A percentile compares a stretch with the other conserved stretches of the same genome.
Evolutionary conservation across 2,329 filamentous ascomycete species (phyloP).

Genomic region (Alternaria tenuissima): DNA sequence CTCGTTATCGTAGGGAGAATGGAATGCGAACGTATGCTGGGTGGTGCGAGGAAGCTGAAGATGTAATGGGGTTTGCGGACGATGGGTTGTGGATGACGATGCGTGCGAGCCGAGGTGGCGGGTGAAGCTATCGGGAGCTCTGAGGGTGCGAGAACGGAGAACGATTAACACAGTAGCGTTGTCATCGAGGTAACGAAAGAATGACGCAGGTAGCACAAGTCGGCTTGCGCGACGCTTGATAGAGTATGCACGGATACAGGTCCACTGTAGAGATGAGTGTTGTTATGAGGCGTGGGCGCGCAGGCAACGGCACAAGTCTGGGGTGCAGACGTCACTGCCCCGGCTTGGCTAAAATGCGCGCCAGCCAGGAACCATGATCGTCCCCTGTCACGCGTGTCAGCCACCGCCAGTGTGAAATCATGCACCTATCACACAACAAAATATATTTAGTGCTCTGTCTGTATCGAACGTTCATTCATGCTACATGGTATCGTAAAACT

Average conservation of each 20-base stretch:
- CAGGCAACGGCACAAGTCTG: constrained; percentile 16
- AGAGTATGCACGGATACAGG: background rate
- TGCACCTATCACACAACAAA: background rate
- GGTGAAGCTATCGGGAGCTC: constrained; percentile 17
- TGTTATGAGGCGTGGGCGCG: constrained; percentile 19
- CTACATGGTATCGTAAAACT: constrained; percentile 31
- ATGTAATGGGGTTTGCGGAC: background rate
- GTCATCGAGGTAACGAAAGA: background rate
- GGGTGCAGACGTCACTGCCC: constrained; percentile 30
- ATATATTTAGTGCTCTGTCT: background rate
- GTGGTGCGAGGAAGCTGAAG: background rate
- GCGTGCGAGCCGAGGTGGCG: constrained; percentile 24
- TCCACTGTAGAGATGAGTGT: constrained; percentile 1
- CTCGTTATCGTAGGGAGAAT: background rate
- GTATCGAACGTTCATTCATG: constrained; percentile 24
- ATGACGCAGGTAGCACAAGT: background rate
- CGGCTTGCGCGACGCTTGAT: background rate
- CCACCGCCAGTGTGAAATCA: constrained; percentile 2
- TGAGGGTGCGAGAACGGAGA: background rate
- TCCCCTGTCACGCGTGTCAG: constrained; percentile 21
- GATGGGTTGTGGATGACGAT: background rate
- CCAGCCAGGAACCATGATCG: constrained; percentile 25
- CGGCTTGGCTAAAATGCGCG: constrained; percentile 17
- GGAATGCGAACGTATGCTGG: background rate
- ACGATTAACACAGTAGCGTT: background rate